Evolutionary conservation across 2,329 filamentous ascomycete species (phyloP), one percentile per base, ranked within the genome.

Genomic region (Xylariales sp.): DNA sequence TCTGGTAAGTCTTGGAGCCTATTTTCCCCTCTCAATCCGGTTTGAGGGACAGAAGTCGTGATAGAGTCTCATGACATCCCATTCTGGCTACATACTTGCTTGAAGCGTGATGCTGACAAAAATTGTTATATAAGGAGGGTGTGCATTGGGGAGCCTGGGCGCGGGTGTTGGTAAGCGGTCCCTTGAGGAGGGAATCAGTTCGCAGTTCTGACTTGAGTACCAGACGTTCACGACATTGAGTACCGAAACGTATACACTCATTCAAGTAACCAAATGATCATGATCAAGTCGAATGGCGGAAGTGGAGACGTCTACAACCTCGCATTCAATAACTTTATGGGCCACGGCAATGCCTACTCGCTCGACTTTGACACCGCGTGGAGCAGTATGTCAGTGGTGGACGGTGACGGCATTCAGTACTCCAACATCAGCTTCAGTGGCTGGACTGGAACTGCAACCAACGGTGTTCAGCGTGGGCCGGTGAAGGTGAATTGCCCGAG

Each of bases 241-340:
- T 80, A 80, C 61, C 61, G 64, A 50, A 77, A 80, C 52, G 54
- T 80, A 46, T 80, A 80, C 62, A 79, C 76, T 21, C 70, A 66
- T 60, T 62, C 66, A n/a, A 73, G 70, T 8, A 81, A 81, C 64
- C 74, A 81, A 52, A 80, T 80, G 76, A 70, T 72, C 58, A 76
- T 78, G 74, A 71, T 81, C 63, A 82, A 81, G 58, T 73, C 69
- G 40, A 74, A 78, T 50, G 78, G 78, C 31, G 78, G 78, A 27
- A 66, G 56, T 43, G 78, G 77, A 16, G 66, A 60, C 3, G 68
- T 80, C 4, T 64, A 65, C 31, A 69, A 79, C 48, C 61, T 67
- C 11, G 51, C 67, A 2, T 66, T 80, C 29, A 69, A 75, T 50
- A 78, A 79, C 60, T 82, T 80, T 57, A 74, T 77, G 51, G 77